Percentiles rank a stretch among this genome's conserved stretches.
Conservation (phyloP, 768 basidiomycete genomes). For the Psilocybe subaeruginosa region DNA sequence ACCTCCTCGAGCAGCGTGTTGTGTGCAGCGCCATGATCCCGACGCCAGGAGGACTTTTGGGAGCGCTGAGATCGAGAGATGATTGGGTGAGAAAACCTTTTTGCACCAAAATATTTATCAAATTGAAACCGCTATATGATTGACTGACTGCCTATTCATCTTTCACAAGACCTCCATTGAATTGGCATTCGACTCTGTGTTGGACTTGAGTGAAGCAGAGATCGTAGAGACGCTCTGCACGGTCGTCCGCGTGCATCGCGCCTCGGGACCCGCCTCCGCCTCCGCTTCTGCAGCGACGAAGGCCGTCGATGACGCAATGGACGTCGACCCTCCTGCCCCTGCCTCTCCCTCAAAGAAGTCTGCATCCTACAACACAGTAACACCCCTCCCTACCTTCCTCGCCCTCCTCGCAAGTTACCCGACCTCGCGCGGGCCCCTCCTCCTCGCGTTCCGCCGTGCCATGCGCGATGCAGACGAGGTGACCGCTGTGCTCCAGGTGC, state of each 20-base stretch:
- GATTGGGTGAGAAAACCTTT: constrained; percentile 76
- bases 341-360: neutral
- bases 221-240: constrained; percentile 54
- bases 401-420: constrained; percentile 37
- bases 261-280: constrained; percentile 10
- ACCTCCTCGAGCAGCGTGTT: constrained; percentile 58
- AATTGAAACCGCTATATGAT: neutral
- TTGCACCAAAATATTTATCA: neutral
- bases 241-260: constrained; percentile 31
- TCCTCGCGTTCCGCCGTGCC: constrained; percentile 53
- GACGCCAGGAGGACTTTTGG: constrained; percentile 50
- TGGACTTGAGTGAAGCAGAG: constrained; percentile 69
- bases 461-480: constrained; percentile 55
- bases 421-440: constrained; percentile 41
- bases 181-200: constrained; percentile 53
- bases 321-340: neutral
- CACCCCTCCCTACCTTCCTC: constrained; percentile 39
- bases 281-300: constrained; percentile 10
- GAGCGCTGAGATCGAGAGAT: constrained; percentile 48
- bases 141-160: neutral
- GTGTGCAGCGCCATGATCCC: constrained; percentile 67
- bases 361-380: constrained; percentile 11
- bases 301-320: neutral
- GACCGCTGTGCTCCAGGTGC: constrained; percentile 42
- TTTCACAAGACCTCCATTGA: constrained; percentile 43